Conservation (phyloP, 2,329 filamentous ascomycete genomes). For the Colletotrichum sp. region DNA sequence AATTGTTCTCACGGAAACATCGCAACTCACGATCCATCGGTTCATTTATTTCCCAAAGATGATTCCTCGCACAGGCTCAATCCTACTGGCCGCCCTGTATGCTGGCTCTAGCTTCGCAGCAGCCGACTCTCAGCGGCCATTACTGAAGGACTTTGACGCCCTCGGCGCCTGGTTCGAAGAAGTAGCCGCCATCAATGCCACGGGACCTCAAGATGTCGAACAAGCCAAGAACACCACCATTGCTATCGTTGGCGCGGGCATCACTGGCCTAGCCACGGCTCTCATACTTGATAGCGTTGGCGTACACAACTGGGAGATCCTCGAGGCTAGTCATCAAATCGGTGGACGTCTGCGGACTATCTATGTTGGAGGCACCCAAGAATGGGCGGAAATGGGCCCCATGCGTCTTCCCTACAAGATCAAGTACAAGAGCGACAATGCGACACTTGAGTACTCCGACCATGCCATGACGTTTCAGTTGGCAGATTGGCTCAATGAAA, state of each 20-base stretch:
- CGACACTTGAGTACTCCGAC: conserved; percentile 61
- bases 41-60: not conserved
- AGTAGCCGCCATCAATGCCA: not conserved
- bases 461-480: conserved; percentile 68
- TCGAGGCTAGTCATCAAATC: conserved; percentile 60
- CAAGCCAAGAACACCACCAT: conserved; percentile 34
- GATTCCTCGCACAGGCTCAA: not conserved
- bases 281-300: conserved; percentile 51
- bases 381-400: conserved; percentile 66
- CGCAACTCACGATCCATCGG: not conserved
- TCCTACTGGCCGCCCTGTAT: not conserved
- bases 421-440: conserved; percentile 53
- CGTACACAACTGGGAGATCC: conserved; percentile 60
- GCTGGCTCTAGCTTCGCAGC: not conserved
- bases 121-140: not conserved
- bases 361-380: conserved; percentile 57
- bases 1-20: not conserved
- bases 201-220: not conserved
- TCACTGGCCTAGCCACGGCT: conserved; percentile 63
- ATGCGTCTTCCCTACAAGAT: conserved; percentile 49
- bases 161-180: not conserved
- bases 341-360: conserved; percentile 66
- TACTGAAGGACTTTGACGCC: not conserved
- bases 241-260: conserved; percentile 66
- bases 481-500: conserved; percentile 57